phyloP scores from a whole-genome alignment of 148 eudicot genomes.

The Nepenthes gracilis region DNA sequence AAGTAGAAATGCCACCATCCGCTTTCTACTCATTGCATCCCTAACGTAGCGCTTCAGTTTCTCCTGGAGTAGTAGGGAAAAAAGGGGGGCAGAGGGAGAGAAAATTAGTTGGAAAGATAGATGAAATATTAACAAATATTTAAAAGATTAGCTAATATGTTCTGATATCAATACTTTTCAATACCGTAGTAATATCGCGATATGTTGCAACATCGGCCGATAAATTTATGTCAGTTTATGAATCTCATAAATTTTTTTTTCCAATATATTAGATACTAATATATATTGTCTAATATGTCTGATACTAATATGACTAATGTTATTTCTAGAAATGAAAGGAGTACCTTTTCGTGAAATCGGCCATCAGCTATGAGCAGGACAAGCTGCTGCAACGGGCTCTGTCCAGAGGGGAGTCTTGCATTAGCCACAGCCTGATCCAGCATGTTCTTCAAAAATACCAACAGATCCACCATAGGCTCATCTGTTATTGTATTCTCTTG shows the following conservation, averaged over 20 bases:
- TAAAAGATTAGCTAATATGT: not conserved
- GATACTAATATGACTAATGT: too few relatives aligned
- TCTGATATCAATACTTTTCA: too few relatives aligned
- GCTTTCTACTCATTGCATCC: constrained; percentile 60
- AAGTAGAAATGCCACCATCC: constrained; percentile 84
- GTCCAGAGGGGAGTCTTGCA: constrained; percentile 82
- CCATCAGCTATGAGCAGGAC: constrained; percentile 95
- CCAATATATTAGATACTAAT: too few relatives aligned
- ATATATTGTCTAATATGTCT: too few relatives aligned
- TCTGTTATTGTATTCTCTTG: constrained; percentile 79
- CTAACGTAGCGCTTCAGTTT: constrained; percentile 65
- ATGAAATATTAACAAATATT: not conserved
- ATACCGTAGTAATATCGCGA: too few relatives aligned
- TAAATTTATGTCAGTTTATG: too few relatives aligned
- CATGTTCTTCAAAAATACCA: constrained; percentile 59
- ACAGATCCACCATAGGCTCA: constrained; percentile 73
- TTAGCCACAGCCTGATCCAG: constrained; percentile 61
- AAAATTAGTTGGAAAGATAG: not conserved
- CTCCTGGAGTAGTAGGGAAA: constrained; percentile 16
- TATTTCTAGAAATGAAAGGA: not conserved
- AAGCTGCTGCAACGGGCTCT: constrained; percentile 84
- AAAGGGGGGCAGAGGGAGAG: not conserved
- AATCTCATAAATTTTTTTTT: too few relatives aligned
- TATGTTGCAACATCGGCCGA: too few relatives aligned
- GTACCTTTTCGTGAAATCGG: constrained; percentile 64